These are phyloP conservation scores for Aegle marmelos DNA, from an alignment of 345 rosid genomes.

Conservation along the genomic window DNA sequence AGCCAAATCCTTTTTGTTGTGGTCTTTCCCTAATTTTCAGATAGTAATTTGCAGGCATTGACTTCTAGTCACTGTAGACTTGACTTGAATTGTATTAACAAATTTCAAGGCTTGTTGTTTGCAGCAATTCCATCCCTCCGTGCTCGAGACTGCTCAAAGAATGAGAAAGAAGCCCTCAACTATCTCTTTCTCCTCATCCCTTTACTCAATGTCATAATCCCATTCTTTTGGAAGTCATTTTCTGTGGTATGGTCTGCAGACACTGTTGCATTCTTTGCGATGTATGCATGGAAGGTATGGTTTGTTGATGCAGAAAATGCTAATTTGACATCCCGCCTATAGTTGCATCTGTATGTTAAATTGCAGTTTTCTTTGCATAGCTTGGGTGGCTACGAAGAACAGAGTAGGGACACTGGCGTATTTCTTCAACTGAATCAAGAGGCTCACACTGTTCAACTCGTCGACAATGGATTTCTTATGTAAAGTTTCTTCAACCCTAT, in stretches of 20 bases:
- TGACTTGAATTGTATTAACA: background rate
- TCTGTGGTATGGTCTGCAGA: conserved; percentile 96
- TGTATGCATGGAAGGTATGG: conserved; percentile 98
- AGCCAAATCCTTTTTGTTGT: background rate
- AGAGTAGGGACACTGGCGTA: conserved; percentile 31
- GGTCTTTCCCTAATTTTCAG: no score
- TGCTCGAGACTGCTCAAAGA: conserved; percentile 85
- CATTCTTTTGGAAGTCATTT: conserved; percentile 89
- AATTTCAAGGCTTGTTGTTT: background rate
- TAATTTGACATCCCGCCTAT: background rate
- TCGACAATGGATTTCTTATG: background rate
- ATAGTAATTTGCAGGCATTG: background rate
- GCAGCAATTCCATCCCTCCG: conserved; percentile 94
- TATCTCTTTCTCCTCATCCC: conserved; percentile 86
- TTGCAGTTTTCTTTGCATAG: conserved; percentile 20
- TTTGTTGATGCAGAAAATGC: conserved; percentile 2
- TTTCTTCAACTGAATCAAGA: conserved; percentile 5
- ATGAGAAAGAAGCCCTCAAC: conserved; percentile 94
- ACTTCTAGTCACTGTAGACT: background rate
- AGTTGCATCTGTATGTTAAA: background rate
- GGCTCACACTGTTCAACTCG: background rate
- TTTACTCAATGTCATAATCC: conserved; percentile 73
- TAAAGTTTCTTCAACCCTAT: background rate
- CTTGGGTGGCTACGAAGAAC: conserved; percentile 64
- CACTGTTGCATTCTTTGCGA: conserved; percentile 67